phyloP scores from a whole-genome alignment of 768 basidiomycete species.

The Suillus subalutaceus region DNA sequence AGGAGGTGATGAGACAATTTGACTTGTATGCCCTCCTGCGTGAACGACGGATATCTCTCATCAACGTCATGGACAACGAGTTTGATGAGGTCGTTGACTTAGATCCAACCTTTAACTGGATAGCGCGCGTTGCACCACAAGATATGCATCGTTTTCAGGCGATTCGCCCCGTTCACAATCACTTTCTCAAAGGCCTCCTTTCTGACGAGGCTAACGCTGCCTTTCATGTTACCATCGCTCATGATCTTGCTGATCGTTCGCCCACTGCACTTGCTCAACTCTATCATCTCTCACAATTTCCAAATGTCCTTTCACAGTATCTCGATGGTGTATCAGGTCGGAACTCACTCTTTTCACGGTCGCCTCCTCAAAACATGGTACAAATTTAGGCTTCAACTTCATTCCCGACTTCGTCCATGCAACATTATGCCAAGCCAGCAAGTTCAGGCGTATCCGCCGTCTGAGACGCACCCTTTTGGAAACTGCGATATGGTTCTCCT shows the following conservation, averaged over 20 bases:
- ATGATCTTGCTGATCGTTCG: too few species aligned
- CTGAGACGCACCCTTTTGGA: constrained; percentile 21
- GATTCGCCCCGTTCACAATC: too few species aligned
- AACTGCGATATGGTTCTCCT: constrained; percentile 19
- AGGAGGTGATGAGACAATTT: too few species aligned
- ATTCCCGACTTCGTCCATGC: background rate
- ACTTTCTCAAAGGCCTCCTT: constrained; percentile 31
- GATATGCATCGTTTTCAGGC: too few species aligned
- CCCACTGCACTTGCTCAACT: too few species aligned
- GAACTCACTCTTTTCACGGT: constrained; percentile 26
- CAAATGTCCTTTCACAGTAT: constrained; percentile 13
- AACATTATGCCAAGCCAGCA: background rate
- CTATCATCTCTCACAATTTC: background rate
- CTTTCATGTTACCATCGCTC: constrained; percentile 23
- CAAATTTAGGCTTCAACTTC: background rate
- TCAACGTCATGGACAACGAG: too few species aligned
- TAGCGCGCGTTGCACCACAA: too few species aligned
- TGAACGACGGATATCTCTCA: too few species aligned
- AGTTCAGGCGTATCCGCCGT: background rate
- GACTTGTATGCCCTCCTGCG: too few species aligned
- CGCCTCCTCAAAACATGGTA: background rate
- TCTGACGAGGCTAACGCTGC: too few species aligned
- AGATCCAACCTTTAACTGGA: too few species aligned
- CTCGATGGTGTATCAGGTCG: constrained; percentile 30
- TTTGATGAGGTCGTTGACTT: too few species aligned